Evolutionary conservation across 2,329 filamentous ascomycete genomes (phyloP).

Genomic region (Pseudogymnoascus sp.): DNA sequence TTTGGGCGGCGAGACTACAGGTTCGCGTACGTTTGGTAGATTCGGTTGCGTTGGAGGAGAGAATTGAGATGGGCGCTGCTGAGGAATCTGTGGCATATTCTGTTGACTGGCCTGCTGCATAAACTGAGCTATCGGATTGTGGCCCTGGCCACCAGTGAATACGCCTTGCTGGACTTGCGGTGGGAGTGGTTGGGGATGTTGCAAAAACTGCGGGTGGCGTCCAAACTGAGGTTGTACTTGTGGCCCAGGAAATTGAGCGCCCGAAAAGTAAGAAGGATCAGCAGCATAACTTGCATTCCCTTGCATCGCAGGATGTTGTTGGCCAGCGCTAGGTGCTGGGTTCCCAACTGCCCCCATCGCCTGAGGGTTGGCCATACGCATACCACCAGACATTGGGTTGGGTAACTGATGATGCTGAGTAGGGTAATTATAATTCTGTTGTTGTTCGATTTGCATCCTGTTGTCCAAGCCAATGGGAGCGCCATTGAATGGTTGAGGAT

Average conservation of each 20-base stretch:
- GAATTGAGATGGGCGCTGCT: constrained; percentile 3
- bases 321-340: neutral
- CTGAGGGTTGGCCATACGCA: constrained; percentile 2
- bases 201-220: constrained; percentile 29
- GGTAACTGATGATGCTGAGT: constrained; percentile 1
- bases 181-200: constrained; percentile 36
- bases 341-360: neutral
- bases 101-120: constrained; percentile 20
- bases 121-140: constrained; percentile 28
- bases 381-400: neutral
- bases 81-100: constrained; percentile 12
- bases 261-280: neutral
- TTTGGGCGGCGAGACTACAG: constrained; percentile 25
- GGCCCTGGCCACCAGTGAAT: constrained; percentile 37
- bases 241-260: constrained; percentile 7
- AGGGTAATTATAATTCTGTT: neutral
- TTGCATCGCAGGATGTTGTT: neutral
- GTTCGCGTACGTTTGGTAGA: constrained; percentile 25
- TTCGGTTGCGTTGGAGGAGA: constrained; percentile 21
- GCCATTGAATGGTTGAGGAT: neutral
- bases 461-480: neutral
- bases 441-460: neutral
- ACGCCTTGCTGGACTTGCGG: constrained; percentile 51
- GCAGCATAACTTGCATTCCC: neutral
- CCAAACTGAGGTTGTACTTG: constrained; percentile 18